These are phyloP conservation scores for Podochytrium sp. DNA, from an alignment of 192 early-diverging fungal species.

Conservation along the genomic window DNA sequence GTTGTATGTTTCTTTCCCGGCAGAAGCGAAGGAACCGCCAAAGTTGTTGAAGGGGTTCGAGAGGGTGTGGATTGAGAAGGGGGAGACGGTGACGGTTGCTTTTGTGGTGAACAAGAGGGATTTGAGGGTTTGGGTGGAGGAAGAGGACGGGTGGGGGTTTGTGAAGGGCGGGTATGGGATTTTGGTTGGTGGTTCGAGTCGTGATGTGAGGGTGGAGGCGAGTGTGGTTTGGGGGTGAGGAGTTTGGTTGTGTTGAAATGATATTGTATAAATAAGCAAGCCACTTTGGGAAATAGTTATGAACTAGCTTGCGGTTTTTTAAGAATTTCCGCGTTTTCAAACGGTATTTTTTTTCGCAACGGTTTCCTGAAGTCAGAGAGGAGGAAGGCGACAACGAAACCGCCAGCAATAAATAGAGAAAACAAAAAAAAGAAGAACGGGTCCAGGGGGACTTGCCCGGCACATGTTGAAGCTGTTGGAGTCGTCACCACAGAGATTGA, in stretches of 20 bases:
- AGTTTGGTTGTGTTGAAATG: not conserved
- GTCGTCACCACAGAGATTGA: too few relatives aligned
- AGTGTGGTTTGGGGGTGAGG: not conserved
- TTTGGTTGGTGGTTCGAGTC: constrained; percentile 55
- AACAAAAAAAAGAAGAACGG: too few relatives aligned
- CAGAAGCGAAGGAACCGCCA: constrained; percentile 29
- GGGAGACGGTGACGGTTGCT: constrained; percentile 43
- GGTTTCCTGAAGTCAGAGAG: too few relatives aligned
- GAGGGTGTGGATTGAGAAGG: constrained; percentile 40
- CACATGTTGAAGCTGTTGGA: too few relatives aligned
- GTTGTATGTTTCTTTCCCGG: constrained; percentile 48
- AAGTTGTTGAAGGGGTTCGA: constrained; percentile 46
- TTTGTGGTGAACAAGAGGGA: constrained; percentile 47
- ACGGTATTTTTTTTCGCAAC: too few relatives aligned
- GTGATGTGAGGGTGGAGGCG: constrained; percentile 47
- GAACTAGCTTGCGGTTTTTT: too few relatives aligned
- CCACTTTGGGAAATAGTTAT: too few relatives aligned
- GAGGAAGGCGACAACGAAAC: too few relatives aligned
- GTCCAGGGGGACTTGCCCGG: too few relatives aligned
- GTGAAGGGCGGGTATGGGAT: constrained; percentile 54
- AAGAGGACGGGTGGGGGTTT: constrained; percentile 46
- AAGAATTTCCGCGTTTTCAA: too few relatives aligned
- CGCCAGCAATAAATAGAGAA: too few relatives aligned
- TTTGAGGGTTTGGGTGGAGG: constrained; percentile 54
- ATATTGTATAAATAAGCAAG: too few relatives aligned